A percentile compares a stretch with the other conserved stretches of the same genome.
Conservation (phyloP, 2,329 filamentous ascomycete genomes). For the Thielaviopsis euricoi region DNA sequence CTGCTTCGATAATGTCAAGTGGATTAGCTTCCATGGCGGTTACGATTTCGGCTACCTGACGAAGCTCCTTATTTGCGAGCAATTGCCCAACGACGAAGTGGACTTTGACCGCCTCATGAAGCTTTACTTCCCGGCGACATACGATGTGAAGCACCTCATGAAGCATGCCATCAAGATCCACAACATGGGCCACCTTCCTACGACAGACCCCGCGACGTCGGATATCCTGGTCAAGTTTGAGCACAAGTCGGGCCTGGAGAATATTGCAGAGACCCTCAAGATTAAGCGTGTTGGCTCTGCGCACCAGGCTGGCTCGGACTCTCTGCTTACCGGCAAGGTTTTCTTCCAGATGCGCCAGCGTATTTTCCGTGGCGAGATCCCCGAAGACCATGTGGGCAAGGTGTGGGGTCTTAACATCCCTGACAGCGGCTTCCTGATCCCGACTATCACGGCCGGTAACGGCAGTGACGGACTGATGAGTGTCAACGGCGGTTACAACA, state of each 20-base stretch:
- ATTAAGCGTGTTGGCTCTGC: constrained; percentile 75
- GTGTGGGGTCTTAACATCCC: constrained; percentile 82
- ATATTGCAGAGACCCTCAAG: constrained; percentile 83
- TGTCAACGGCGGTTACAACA: constrained; percentile 18
- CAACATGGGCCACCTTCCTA: constrained; percentile 44
- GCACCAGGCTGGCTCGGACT: constrained; percentile 88
- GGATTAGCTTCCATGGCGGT: constrained; percentile 94
- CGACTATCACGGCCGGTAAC: constrained; percentile 18
- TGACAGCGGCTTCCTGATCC: constrained; percentile 22
- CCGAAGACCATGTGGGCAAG: constrained; percentile 70
- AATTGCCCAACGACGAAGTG: constrained; percentile 73
- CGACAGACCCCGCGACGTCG: constrained; percentile 44
- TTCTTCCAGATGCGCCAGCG: constrained; percentile 87
- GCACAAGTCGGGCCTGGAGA: constrained; percentile 80
- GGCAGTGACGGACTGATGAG: constrained; percentile 20
- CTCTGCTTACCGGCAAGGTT: constrained; percentile 78
- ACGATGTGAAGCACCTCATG: constrained; percentile 95
- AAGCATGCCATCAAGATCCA: constrained; percentile 66
- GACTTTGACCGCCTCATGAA: constrained; percentile 81
- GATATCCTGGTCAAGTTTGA: constrained; percentile 75
- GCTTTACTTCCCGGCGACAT: constrained; percentile 82
- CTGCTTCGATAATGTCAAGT: constrained; percentile 73
- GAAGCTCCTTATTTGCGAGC: constrained; percentile 73
- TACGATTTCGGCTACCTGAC: constrained; percentile 97
- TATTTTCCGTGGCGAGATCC: constrained; percentile 70